Evolutionary conservation across 2,329 filamentous ascomycete genomes (phyloP), one percentile per base, ranked within the genome.

Genomic region (Trichoderma brevicompactum): DNA sequence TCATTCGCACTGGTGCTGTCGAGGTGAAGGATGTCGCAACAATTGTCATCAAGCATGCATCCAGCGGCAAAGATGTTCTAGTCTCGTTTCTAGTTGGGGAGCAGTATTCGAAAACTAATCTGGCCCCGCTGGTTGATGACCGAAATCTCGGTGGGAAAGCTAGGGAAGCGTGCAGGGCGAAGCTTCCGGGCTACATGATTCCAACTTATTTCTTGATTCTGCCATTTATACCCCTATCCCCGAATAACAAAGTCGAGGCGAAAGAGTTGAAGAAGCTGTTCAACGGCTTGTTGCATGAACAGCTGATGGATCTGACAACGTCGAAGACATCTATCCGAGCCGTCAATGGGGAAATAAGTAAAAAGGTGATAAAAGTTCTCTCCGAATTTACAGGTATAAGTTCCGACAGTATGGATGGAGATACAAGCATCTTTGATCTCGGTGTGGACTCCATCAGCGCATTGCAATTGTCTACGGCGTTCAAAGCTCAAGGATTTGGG

Each of bases 391-490:
- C 85, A 2, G 77, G 79, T 0, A 68, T 86, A 1, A 72, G 80
- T 0, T 61, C 72, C 2, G 71, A 77, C 0, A 76, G 79, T 0
- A 78, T 92, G 2, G 78, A 76, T 0, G 78, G 83, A 2, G 80
- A 78, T 0, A 87, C 88, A 0, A 96, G 87, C 66, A 85, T 97
- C 17, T 96, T 95, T 70, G 92, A 96, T 68, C 80, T 96, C 1
- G 94, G 94, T 0, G 82, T 97, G 28, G 94, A 97, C 72, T 97
- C 94, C 0, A 92, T 97, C 15, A 92, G 92, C 0, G 91, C 89
- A 0, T 88, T 96, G 52, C 83, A 87, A 7, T 83, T 97, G 36
- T 83, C 90, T 0, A 82, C 84, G 5, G 75, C 82, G 12, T 79
- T 97, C 13, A 91, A 87, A 69, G 80, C 83, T 2, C 79, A 79